phyloP scores from a whole-genome alignment of 2,329 filamentous ascomycete genomes.

The Gyromitra esculenta region DNA sequence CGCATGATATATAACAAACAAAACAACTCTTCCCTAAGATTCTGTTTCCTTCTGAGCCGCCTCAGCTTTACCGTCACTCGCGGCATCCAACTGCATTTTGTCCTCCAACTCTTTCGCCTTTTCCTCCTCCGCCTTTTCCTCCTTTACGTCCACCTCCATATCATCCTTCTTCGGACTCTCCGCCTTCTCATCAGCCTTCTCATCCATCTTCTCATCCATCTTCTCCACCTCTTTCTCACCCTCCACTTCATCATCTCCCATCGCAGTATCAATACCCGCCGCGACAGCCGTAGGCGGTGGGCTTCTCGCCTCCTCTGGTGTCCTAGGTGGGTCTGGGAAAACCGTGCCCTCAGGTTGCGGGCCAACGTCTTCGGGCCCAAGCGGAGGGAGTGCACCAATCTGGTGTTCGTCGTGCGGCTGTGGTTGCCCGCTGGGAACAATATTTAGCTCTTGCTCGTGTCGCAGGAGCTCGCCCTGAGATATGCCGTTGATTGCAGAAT shows the following conservation, averaged over 20 bases:
- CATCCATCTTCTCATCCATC: conserved; percentile 49
- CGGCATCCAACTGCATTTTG: conserved; percentile 48
- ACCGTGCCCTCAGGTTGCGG: conserved; percentile 68
- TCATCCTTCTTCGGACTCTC: conserved; percentile 19
- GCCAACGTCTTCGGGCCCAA: conserved; percentile 87
- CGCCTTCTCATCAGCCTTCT: conserved; percentile 48
- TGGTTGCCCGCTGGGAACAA: conserved; percentile 75
- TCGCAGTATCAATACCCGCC: conserved; percentile 29
- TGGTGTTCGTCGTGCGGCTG: conserved; percentile 73
- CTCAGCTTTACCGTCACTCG: conserved; percentile 39
- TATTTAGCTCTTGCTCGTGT: conserved; percentile 85
- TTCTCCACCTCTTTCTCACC: conserved; percentile 46
- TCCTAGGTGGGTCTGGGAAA: conserved; percentile 59
- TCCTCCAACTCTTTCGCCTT: conserved; percentile 46
- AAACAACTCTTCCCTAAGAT: not conserved
- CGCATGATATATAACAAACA: not conserved
- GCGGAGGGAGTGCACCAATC: conserved; percentile 82
- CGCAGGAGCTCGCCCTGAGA: conserved; percentile 85
- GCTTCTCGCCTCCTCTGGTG: conserved; percentile 61
- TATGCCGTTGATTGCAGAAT: conserved; percentile 64
- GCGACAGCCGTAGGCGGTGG: not conserved
- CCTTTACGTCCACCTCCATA: not conserved
- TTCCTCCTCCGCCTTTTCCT: conserved; percentile 34
- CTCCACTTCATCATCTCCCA: conserved; percentile 29
- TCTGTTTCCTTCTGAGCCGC: conserved; percentile 7